A percentile compares a stretch with the other conserved stretches of the same genome.
Conservation (phyloP, 352 stramenopile genomes). For the Phytophthora foliorum region DNA sequence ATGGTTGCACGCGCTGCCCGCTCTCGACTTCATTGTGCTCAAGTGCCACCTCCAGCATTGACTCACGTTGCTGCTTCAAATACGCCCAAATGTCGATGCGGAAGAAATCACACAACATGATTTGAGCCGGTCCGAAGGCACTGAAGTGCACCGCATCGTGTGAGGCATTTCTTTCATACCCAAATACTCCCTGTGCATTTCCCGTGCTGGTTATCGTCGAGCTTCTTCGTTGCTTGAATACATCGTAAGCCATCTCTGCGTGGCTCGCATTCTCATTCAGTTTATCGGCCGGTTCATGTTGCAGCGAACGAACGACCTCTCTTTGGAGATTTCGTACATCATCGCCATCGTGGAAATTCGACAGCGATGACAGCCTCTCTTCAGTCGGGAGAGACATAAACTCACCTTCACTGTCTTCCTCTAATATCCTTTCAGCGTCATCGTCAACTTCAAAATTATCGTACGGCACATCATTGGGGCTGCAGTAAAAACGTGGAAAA, state of each 20-base stretch:
- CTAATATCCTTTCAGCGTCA: conserved; percentile 10
- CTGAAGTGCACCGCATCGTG: conserved; percentile 66
- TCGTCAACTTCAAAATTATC: conserved; percentile 31
- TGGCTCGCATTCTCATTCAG: not conserved
- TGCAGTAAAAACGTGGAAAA: conserved; percentile 28
- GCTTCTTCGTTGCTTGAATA: conserved; percentile 8
- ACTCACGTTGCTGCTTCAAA: conserved; percentile 62
- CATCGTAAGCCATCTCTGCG: not conserved
- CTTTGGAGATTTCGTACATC: conserved; percentile 34
- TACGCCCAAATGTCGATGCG: conserved; percentile 81
- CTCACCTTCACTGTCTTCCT: conserved; percentile 31
- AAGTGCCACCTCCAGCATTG: conserved; percentile 70
- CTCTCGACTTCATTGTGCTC: conserved; percentile 63
- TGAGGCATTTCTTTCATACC: conserved; percentile 3
- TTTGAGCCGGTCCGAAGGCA: conserved; percentile 59
- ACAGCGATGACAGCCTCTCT: conserved; percentile 17
- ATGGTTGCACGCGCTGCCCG: conserved; percentile 55
- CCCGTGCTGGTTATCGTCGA: not conserved
- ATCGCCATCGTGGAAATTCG: conserved; percentile 18
- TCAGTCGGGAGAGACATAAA: conserved; percentile 30
- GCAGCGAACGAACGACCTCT: conserved; percentile 59
- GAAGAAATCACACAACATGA: conserved; percentile 56
- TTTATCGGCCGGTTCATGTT: conserved; percentile 18
- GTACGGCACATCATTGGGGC: conserved; percentile 21
- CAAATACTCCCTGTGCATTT: not conserved